phyloP scores from a whole-genome alignment of 257 asterid species.

The Ajuga chamaepitys region DNA sequence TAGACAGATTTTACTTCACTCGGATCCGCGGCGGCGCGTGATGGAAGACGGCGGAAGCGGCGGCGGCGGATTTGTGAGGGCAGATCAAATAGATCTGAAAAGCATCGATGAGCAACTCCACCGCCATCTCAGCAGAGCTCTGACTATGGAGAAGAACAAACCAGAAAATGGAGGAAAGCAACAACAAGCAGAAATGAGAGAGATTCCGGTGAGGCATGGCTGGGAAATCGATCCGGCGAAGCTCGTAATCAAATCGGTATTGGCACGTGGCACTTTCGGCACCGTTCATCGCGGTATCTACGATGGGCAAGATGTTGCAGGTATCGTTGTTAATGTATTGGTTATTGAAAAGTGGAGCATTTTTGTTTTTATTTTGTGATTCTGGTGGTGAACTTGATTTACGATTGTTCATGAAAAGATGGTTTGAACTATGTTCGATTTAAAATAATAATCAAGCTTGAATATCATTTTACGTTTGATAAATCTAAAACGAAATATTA shows the following conservation, averaged over 20 bases:
- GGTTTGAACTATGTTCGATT: too few species aligned
- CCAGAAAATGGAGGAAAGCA: slow-evolving; percentile 15
- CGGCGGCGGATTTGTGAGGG: slow-evolving; percentile 48
- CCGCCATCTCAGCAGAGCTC: slow-evolving; percentile 51
- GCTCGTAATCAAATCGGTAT: slow-evolving; percentile 49
- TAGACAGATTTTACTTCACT: not conserved
- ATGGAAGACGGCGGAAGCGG: slow-evolving; percentile 13
- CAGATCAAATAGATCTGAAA: slow-evolving; percentile 79
- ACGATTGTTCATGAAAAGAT: too few species aligned
- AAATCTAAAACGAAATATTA: too few species aligned
- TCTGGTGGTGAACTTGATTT: not conserved
- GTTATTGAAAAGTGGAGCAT: not conserved
- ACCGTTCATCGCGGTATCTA: slow-evolving; percentile 84
- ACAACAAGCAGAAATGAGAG: slow-evolving; percentile 24
- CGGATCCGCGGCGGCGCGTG: slow-evolving; percentile 9
- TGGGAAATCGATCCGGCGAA: slow-evolving; percentile 82
- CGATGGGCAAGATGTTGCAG: slow-evolving; percentile 73
- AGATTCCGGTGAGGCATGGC: slow-evolving; percentile 44
- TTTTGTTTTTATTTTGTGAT: not conserved
- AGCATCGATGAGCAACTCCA: slow-evolving; percentile 64
- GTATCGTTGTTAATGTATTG: slow-evolving; percentile 10
- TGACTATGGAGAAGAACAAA: slow-evolving; percentile 48
- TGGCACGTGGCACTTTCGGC: slow-evolving; percentile 79
- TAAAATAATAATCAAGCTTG: too few species aligned
- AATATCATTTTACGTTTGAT: too few species aligned